These are phyloP conservation scores for Solanum chmielewskii DNA, from an alignment of 257 asterid species.

Conservation along the genomic window DNA sequence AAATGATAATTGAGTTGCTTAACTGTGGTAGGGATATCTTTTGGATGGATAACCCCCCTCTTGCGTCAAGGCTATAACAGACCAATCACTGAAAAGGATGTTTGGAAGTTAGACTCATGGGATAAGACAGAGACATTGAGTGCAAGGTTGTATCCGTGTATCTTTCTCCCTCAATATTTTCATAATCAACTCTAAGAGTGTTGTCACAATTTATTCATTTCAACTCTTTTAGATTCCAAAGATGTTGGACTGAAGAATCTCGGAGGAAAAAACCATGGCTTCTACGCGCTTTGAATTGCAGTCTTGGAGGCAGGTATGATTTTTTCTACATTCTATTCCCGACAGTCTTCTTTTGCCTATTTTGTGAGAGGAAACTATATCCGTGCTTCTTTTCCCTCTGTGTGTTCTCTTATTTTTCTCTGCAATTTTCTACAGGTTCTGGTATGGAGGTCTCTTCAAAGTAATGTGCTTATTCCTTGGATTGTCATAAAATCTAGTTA, in stretches of 20 bases:
- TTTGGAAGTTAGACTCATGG: slow-evolving; percentile 87
- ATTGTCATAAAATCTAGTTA: neutral
- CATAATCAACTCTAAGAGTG: neutral
- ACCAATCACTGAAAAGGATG: slow-evolving; percentile 74
- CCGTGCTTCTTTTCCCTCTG: neutral
- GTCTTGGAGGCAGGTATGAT: slow-evolving; percentile 65
- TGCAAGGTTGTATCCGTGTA: neutral
- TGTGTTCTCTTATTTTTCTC: neutral
- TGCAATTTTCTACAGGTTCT: slow-evolving; percentile 45
- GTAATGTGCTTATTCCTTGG: slow-evolving; percentile 24
- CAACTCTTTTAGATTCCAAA: slow-evolving; percentile 44
- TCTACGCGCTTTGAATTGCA: slow-evolving; percentile 63
- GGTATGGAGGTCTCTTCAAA: slow-evolving; percentile 88
- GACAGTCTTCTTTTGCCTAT: neutral
- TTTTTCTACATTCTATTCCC: neutral
- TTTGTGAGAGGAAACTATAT: neutral
- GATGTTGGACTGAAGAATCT: slow-evolving; percentile 64
- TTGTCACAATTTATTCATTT: neutral
- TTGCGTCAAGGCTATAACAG: slow-evolving; percentile 65
- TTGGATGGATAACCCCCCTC: slow-evolving; percentile 86
- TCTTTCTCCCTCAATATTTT: neutral
- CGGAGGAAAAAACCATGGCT: slow-evolving; percentile 68
- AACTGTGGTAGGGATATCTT: slow-evolving; percentile 37
- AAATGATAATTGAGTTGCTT: neutral
- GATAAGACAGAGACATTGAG: slow-evolving; percentile 64